Conservation (phyloP, 2,329 filamentous ascomycete species). For the Claviceps sp. region DNA sequence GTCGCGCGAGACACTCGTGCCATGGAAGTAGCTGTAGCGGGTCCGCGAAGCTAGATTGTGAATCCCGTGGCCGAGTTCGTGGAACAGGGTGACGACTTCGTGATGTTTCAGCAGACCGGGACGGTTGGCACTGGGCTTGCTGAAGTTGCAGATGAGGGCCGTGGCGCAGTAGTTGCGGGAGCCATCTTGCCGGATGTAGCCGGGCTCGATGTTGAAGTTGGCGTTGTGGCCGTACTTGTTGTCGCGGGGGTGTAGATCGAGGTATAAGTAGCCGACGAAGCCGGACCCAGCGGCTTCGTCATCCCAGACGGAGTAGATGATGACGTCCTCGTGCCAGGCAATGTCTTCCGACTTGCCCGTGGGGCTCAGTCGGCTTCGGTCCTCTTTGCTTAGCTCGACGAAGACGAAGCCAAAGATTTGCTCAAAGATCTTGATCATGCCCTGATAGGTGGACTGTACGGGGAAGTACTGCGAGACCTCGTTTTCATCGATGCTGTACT, state of each 20-base stretch:
- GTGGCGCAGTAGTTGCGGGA: conserved; percentile 64
- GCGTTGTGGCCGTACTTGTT: conserved; percentile 79
- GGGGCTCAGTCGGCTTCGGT: conserved; percentile 50
- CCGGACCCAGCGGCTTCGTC: conserved; percentile 54
- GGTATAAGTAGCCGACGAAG: conserved; percentile 73
- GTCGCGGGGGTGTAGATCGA: conserved; percentile 66
- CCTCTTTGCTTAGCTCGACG: conserved; percentile 54
- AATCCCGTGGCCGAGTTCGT: conserved; percentile 60
- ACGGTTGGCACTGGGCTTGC: conserved; percentile 63
- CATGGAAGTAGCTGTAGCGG: conserved; percentile 53
- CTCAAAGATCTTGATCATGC: conserved; percentile 76
- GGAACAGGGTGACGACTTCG: conserved; percentile 72
- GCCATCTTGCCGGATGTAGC: conserved; percentile 53
- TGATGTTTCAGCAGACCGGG: conserved; percentile 71
- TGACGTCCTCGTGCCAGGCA: conserved; percentile 73
- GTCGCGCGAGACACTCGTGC: conserved; percentile 51
- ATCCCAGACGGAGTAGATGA: conserved; percentile 72
- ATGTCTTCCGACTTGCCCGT: conserved; percentile 59
- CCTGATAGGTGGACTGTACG: conserved; percentile 55
- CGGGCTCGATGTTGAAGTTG: conserved; percentile 71
- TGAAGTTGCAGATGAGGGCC: conserved; percentile 75
- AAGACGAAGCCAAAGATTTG: conserved; percentile 70
- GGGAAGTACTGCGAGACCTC: conserved; percentile 79
- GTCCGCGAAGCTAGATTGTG: conserved; percentile 53
- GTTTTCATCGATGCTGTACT: conserved; percentile 67